phyloP scores from a whole-genome alignment of 192 early-diverging fungal species.

The Entomortierella lignicola region DNA sequence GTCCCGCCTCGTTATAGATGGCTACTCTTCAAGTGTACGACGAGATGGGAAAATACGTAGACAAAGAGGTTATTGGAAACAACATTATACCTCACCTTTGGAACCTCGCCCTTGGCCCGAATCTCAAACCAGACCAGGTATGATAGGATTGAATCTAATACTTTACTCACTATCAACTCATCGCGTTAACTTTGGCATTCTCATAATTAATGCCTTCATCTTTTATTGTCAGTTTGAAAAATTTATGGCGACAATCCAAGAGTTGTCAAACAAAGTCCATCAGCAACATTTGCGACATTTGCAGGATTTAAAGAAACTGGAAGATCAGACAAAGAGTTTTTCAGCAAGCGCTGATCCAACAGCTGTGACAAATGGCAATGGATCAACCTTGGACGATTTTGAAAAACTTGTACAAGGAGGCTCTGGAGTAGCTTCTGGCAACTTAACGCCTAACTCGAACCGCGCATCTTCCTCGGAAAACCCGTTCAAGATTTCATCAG shows the following conservation, averaged over 20 bases:
- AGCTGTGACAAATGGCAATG: slow-evolving; percentile 25
- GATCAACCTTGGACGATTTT: slow-evolving; percentile 52
- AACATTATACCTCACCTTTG: slow-evolving; percentile 85
- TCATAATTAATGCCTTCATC: background rate
- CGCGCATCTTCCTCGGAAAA: slow-evolving; percentile 29
- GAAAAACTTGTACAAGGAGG: slow-evolving; percentile 51
- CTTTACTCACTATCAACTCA: background rate
- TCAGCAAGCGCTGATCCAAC: slow-evolving; percentile 31
- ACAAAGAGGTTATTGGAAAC: slow-evolving; percentile 79
- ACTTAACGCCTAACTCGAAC: slow-evolving; percentile 6
- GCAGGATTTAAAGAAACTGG: slow-evolving; percentile 64
- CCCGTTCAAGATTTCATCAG: slow-evolving; percentile 51
- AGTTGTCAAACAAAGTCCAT: slow-evolving; percentile 66
- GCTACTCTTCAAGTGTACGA: slow-evolving; percentile 84
- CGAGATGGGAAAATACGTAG: slow-evolving; percentile 77
- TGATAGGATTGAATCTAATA: background rate
- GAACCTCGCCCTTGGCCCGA: slow-evolving; percentile 75
- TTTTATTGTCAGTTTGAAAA: slow-evolving; percentile 61
- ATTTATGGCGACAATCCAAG: slow-evolving; percentile 70
- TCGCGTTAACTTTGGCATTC: background rate
- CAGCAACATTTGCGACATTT: slow-evolving; percentile 70
- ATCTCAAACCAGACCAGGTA: slow-evolving; percentile 79
- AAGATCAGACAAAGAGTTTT: slow-evolving; percentile 60
- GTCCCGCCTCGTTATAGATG: slow-evolving; percentile 54
- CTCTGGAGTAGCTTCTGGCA: background rate